Conservation (phyloP, 2,329 filamentous ascomycete genomes). For the Plenodomus tracheiphilus region DNA sequence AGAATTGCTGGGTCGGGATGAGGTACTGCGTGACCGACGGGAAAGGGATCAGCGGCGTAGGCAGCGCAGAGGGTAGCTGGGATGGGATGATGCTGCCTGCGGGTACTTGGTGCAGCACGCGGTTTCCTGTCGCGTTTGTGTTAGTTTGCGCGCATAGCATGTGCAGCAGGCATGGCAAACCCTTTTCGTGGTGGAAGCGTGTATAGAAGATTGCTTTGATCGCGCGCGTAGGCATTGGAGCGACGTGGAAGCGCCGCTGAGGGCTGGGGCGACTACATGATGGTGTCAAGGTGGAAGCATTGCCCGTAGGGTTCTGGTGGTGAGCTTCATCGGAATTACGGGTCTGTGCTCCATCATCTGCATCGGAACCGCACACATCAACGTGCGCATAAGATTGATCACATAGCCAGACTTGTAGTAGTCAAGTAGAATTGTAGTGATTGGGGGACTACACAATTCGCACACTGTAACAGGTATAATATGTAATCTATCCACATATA, state of each 20-base stretch:
- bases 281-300: slow-evolving; percentile 6
- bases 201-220: slow-evolving; percentile 70
- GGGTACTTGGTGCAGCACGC: slow-evolving; percentile 67
- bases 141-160: background rate
- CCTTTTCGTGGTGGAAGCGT: slow-evolving; percentile 63
- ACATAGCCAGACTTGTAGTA: no score
- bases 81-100: slow-evolving; percentile 58
- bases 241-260: background rate
- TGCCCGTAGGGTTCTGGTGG: background rate
- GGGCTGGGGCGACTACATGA: slow-evolving; percentile 20
- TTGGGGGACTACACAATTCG: no score
- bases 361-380: no score
- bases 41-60: slow-evolving; percentile 77
- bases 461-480: no score
- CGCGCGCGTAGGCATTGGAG: slow-evolving; percentile 42
- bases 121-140: slow-evolving; percentile 54
- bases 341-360: no score
- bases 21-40: slow-evolving; percentile 87
- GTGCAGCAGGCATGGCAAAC: slow-evolving; percentile 14
- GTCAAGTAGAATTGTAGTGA: no score
- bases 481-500: no score
- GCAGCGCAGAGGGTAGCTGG: slow-evolving; percentile 48
- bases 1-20: slow-evolving; percentile 92
- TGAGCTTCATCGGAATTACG: no score
- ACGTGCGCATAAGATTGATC: no score